Percentiles rank a stretch among this genome's conserved stretches.
phyloP scores from a whole-genome alignment of 768 basidiomycete genomes.

The Tricholoma hemisulphureum region DNA sequence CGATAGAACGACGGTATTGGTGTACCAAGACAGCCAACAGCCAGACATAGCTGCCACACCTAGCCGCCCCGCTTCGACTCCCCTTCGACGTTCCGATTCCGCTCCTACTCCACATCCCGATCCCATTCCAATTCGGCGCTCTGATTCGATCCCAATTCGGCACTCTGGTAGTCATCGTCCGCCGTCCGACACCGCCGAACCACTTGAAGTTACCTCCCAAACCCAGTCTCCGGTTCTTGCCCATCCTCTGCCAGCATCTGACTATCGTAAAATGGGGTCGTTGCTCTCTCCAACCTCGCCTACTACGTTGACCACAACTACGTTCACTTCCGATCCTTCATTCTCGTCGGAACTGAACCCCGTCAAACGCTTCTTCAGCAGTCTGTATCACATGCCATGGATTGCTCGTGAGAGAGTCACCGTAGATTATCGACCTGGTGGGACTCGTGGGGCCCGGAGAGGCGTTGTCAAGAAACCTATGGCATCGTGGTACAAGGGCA shows the following conservation, averaged over 20 bases:
- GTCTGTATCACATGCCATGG: slow-evolving; percentile 47
- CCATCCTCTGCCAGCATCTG: slow-evolving; percentile 30
- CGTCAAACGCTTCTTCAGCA: slow-evolving; percentile 41
- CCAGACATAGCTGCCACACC: slow-evolving; percentile 8
- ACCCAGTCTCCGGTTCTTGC: slow-evolving; percentile 31
- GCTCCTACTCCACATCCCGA: neutral
- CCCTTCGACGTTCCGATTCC: slow-evolving; percentile 1
- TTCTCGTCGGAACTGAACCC: slow-evolving; percentile 38
- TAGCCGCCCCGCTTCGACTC: slow-evolving; percentile 7
- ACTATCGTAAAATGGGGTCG: slow-evolving; percentile 39
- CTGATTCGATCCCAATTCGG: neutral
- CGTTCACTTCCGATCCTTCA: slow-evolving; percentile 34
- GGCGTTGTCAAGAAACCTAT: slow-evolving; percentile 25
- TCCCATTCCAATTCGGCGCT: neutral
- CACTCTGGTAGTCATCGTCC: slow-evolving; percentile 7
- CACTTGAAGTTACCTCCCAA: slow-evolving; percentile 9
- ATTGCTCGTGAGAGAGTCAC: slow-evolving; percentile 43
- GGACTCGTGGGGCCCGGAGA: slow-evolving; percentile 16
- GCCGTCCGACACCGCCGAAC: slow-evolving; percentile 6
- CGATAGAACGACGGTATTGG: slow-evolving; percentile 13
- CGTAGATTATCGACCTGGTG: slow-evolving; percentile 42
- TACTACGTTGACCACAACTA: slow-evolving; percentile 20
- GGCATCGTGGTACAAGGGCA: slow-evolving; percentile 35
- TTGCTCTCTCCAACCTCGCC: slow-evolving; percentile 23
- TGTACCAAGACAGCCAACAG: slow-evolving; percentile 16